Evolutionary conservation across 345 rosid species (phyloP).

Genomic region (Angophora floribunda): DNA sequence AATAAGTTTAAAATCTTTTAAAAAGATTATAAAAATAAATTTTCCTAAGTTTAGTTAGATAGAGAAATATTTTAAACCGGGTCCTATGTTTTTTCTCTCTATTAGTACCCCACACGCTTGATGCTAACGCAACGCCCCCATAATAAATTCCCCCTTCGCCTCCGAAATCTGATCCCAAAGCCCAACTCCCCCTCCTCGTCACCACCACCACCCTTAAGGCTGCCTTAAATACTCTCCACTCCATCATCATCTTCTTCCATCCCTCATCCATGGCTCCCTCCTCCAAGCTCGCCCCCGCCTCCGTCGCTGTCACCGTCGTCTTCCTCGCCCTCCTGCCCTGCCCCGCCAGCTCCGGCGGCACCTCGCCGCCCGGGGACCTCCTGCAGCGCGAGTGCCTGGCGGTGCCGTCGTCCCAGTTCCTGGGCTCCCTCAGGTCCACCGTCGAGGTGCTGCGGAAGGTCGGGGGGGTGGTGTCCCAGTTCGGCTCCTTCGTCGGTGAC

Average conservation of each 20-base stretch:
- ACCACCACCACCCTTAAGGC: not conserved
- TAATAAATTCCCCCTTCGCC: not conserved
- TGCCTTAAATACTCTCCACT: not conserved
- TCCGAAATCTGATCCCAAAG: not conserved
- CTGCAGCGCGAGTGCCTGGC: slow-evolving; percentile 1
- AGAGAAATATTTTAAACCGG: too few relatives aligned
- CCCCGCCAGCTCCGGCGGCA: not conserved
- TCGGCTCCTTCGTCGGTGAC: slow-evolving; percentile 1
- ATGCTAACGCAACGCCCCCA: not conserved
- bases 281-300: not conserved
- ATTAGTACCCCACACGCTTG: not conserved
- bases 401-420: slow-evolving; percentile 1
- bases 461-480: slow-evolving; percentile 5
- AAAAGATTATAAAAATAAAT: too few relatives aligned
- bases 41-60: too few relatives aligned
- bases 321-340: not conserved
- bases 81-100: too few relatives aligned
- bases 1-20: too few relatives aligned
- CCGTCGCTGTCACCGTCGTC: not conserved
- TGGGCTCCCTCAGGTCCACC: not conserved
- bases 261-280: not conserved
- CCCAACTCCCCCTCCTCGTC: not conserved
- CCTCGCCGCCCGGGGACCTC: not conserved
- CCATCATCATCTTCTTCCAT: not conserved
- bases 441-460: not conserved